These are phyloP conservation scores for Actinidia polygama DNA, from an alignment of 179 eudicot genomes.

Conservation along the genomic window DNA sequence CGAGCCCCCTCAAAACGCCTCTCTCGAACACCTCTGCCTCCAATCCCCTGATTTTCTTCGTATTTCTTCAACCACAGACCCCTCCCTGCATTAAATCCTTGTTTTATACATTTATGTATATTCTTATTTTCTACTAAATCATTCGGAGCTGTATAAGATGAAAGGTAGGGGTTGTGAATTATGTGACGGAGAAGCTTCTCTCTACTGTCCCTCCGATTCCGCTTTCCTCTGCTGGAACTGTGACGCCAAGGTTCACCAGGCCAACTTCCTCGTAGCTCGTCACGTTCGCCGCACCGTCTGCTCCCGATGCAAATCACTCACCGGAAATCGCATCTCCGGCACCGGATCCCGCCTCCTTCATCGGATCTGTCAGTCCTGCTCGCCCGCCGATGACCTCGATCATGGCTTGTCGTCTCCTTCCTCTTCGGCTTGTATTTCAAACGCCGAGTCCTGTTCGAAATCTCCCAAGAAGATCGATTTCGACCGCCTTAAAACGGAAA, in stretches of 20 bases:
- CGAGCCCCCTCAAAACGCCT: too few species aligned
- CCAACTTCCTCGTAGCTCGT: constrained; percentile 76
- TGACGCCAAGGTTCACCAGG: constrained; percentile 60
- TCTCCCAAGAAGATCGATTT: neutral
- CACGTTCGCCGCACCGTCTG: constrained; percentile 50
- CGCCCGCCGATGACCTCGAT: constrained; percentile 12
- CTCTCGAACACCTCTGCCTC: neutral
- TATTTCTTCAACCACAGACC: too few species aligned
- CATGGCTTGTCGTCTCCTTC: constrained; percentile 31
- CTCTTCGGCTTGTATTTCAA: constrained; percentile 39
- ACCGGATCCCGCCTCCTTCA: neutral
- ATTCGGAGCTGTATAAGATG: constrained; percentile 17
- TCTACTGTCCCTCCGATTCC: constrained; percentile 57
- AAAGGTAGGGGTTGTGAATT: constrained; percentile 47
- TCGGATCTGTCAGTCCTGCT: constrained; percentile 34
- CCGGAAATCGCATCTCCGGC: constrained; percentile 35
- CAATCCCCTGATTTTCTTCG: neutral
- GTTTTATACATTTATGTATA: neutral
- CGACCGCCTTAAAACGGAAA: neutral
- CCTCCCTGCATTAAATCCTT: neutral
- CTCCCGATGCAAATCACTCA: constrained; percentile 29
- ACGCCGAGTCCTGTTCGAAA: constrained; percentile 29
- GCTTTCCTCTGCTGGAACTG: constrained; percentile 59
- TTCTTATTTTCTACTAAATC: too few species aligned
- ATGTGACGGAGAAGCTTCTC: constrained; percentile 41